Base-by-base conservation (phyloP, 192 early-diverging fungal species). In the Rhizophagus prolifer region DNA sequence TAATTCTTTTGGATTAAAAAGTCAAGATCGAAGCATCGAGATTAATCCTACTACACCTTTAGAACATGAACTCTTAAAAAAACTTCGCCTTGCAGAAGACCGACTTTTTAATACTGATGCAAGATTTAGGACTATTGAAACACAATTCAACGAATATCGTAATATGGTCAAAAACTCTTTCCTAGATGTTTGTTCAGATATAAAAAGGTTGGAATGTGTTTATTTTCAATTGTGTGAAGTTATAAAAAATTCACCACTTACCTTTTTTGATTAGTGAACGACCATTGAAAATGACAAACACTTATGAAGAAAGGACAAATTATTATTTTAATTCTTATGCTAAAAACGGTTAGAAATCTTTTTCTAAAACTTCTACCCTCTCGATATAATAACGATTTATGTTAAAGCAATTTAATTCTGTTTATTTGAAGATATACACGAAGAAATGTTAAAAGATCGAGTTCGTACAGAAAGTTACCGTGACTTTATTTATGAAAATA, bases 311-410 rank as follows among this genome's bases (percentile, higher is more conserved):
- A 46, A 69, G 19, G 23, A 44, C 36, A 46, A 81, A 96, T 85
- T 98, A 98, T 83, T 99, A 99, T 91, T 99, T 98, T 90, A 95
- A 99, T 87, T 98, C 96, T 58, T 99, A 98, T 87, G 94, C 97
- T 25, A 93, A 95, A 88, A 97, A 94, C 81, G 93, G 93, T 90
- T 85, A 81, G 78, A 81, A 69, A 46, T 79, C 36, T 5, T 38
- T 21, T 54, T 38, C 9, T 5, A 16, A 12, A 23, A 50, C 14
- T 25, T 44, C 50, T 31, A 70, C 58, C 25, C 74, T 68, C 61
- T 9, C 12, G 14, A 54, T 50, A 4, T 16, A 5, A 7, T 30
- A 25, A 28, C 2, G 21, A 67, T 46, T 59, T 14, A 6, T 19
- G 9, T 69, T 19, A 25, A 28, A 10, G 23, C 14, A 14, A 59